These are phyloP conservation scores for Podila minutissima DNA, from an alignment of 192 early-diverging fungal genomes.

Conservation along the genomic window DNA sequence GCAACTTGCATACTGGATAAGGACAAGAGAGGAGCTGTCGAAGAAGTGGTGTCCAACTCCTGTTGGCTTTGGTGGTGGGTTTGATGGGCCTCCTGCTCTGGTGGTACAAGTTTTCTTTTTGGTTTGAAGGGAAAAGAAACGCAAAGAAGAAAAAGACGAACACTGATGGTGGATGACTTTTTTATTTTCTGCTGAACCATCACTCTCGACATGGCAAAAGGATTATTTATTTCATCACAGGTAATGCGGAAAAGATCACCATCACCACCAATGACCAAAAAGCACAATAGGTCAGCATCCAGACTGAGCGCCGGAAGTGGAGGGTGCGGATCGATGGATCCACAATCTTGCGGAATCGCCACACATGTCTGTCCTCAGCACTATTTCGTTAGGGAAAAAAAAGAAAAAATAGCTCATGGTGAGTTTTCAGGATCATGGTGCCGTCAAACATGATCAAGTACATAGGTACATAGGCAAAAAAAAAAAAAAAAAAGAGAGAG, in stretches of 20 bases:
- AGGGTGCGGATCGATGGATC: slow-evolving; percentile 11
- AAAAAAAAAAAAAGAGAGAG: not conserved
- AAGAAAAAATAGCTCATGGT: no score
- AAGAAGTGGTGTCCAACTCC: no score
- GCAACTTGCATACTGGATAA: no score
- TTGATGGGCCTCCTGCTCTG: no score
- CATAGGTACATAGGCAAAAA: no score
- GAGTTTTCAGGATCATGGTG: no score
- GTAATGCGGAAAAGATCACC: slow-evolving; percentile 18
- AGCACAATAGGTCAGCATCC: slow-evolving; percentile 14
- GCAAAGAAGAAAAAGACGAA: not conserved
- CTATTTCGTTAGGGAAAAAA: not conserved
- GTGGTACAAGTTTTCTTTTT: no score
- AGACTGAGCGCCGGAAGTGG: slow-evolving; percentile 13
- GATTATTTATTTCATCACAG: not conserved
- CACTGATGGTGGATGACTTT: not conserved
- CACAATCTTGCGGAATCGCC: slow-evolving; percentile 4
- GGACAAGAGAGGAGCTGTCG: no score
- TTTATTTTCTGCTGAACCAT: not conserved
- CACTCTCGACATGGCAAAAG: not conserved
- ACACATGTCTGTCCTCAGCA: slow-evolving; percentile 17
- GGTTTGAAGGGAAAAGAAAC: not conserved
- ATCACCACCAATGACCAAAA: slow-evolving; percentile 2
- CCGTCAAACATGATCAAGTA: not conserved
- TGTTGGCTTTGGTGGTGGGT: no score